phyloP scores from a whole-genome alignment of 2,329 filamentous ascomycete genomes.

The Chaetomiaceae sp. region DNA sequence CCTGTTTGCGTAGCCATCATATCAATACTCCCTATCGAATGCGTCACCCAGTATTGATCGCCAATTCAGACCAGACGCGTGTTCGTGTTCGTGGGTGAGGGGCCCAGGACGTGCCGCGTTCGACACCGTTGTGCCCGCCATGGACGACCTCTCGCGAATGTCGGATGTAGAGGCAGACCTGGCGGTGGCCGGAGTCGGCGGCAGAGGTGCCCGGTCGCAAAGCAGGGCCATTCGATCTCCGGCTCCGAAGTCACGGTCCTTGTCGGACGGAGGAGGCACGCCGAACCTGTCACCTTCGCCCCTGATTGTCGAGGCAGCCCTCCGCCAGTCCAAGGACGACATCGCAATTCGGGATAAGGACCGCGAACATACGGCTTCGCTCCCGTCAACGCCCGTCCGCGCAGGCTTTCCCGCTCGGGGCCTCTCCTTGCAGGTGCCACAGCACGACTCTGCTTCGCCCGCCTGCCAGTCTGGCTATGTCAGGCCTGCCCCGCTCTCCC shows the following conservation, averaged over 20 bases:
- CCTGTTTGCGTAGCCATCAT: not conserved
- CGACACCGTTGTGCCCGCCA: constrained; percentile 3
- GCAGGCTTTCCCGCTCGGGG: constrained; percentile 59
- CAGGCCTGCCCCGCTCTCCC: constrained; percentile 66
- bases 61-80: not conserved
- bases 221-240: constrained; percentile 34
- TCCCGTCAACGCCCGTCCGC: constrained; percentile 69
- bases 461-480: constrained; percentile 25
- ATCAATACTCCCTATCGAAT: not conserved
- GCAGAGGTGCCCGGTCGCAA: constrained; percentile 10
- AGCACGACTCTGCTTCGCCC: constrained; percentile 42
- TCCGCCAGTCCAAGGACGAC: constrained; percentile 63
- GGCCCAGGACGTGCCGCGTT: constrained; percentile 10
- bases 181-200: constrained; percentile 34
- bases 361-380: constrained; percentile 28
- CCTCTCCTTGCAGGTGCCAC: constrained; percentile 67
- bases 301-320: constrained; percentile 49
- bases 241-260: constrained; percentile 53
- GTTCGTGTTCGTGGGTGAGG: too few species aligned
- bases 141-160: constrained; percentile 25
- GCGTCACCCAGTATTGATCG: not conserved
- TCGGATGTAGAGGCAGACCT: constrained; percentile 26
- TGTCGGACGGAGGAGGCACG: constrained; percentile 60
- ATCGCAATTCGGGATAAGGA: constrained; percentile 47
- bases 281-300: constrained; percentile 57